Conservation (phyloP, 2,329 filamentous ascomycete genomes). For the Fusarium dlaminii region DNA sequence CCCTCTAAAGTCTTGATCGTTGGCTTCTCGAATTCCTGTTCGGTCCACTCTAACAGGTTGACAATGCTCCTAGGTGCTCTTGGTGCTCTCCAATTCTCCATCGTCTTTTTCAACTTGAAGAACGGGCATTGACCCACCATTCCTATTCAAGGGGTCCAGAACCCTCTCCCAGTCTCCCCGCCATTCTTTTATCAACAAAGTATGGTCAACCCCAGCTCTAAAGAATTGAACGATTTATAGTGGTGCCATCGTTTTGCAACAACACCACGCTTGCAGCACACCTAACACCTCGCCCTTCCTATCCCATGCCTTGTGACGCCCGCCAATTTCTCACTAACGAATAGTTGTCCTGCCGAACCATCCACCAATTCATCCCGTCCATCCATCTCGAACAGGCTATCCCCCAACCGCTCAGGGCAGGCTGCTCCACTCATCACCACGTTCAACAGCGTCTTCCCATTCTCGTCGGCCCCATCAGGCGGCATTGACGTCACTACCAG, state of each 20-base stretch:
- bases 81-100: not conserved
- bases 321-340: constrained; percentile 13
- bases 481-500: constrained; percentile 42
- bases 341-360: constrained; percentile 18
- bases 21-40: constrained; percentile 13
- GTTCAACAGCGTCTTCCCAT: constrained; percentile 18
- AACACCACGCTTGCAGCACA: constrained; percentile 38
- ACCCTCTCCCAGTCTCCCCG: constrained; percentile 15
- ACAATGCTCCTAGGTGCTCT: not conserved
- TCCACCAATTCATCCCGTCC: constrained; percentile 14
- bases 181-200: not conserved
- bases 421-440: constrained; percentile 20
- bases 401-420: constrained; percentile 8
- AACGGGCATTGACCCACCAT: constrained; percentile 21
- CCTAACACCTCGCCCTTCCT: not conserved
- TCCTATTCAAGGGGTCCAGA: constrained; percentile 26
- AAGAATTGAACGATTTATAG: constrained; percentile 2
- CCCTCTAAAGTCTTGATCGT: constrained; percentile 11
- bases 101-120: not conserved
- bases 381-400: constrained; percentile 17
- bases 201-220: not conserved
- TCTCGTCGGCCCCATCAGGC: constrained; percentile 36
- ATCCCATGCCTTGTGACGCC: constrained; percentile 25
- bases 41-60: constrained; percentile 2
- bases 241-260: constrained; percentile 36